These are phyloP conservation scores for Colletotrichum graminicola DNA, from an alignment of 2,329 filamentous ascomycete species.

Conservation along the genomic window DNA sequence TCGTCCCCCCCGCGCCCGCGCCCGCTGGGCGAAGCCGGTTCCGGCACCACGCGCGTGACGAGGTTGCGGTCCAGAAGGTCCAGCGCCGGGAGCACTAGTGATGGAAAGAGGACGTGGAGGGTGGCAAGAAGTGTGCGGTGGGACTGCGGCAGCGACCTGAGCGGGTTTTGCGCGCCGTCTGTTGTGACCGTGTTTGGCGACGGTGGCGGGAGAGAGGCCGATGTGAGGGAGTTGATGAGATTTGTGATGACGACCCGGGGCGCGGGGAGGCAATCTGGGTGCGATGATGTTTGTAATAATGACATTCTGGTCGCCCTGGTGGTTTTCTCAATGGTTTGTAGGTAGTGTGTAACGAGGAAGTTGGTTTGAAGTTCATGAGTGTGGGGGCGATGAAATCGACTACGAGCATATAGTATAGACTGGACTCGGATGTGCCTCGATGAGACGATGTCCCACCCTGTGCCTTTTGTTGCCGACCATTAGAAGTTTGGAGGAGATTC, in stretches of 20 bases:
- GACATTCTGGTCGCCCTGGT: conserved; percentile 7
- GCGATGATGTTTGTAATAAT: not conserved
- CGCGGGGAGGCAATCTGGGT: conserved; percentile 49
- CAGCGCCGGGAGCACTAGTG: conserved; percentile 83
- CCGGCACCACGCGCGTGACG: conserved; percentile 67
- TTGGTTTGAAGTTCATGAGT: not conserved
- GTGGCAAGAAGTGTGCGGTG: conserved; percentile 75
- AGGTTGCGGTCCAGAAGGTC: conserved; percentile 87
- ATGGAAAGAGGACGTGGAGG: conserved; percentile 87
- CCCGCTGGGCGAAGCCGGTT: not conserved
- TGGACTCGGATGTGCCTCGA: not conserved
- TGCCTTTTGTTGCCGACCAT: not conserved
- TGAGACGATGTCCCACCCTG: not conserved
- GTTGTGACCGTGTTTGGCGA: not conserved
- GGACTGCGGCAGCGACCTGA: conserved; percentile 50
- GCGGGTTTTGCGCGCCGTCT: conserved; percentile 41
- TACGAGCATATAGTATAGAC: not conserved
- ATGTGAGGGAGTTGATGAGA: conserved; percentile 59
- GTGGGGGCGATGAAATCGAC: not conserved
- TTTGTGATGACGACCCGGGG: conserved; percentile 61
- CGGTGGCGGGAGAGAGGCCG: conserved; percentile 44
- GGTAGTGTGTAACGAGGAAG: not conserved
- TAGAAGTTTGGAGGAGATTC: too few relatives aligned
- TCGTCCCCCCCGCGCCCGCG: not conserved
- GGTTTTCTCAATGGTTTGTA: not conserved